Conservation (phyloP, 306 rosid genomes). For the Lagenaria siceraria region DNA sequence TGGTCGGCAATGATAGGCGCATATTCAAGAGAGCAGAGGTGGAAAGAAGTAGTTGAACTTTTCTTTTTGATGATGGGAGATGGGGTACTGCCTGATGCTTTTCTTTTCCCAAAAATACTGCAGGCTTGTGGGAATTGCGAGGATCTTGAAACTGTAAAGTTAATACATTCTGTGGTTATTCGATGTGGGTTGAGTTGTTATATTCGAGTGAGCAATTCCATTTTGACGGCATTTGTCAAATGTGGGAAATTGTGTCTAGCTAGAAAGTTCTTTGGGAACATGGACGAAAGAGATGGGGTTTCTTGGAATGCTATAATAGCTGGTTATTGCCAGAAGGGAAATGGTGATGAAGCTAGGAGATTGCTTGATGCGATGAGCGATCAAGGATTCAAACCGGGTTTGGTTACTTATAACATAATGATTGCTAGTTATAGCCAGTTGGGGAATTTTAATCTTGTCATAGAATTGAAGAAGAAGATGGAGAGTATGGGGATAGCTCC, state of each 20-base stretch:
- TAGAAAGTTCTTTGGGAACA: constrained; percentile 39
- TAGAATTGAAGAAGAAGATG: constrained; percentile 79
- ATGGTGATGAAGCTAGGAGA: constrained; percentile 39
- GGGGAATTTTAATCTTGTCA: constrained; percentile 54
- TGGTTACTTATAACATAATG: constrained; percentile 80
- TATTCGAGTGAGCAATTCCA: constrained; percentile 35
- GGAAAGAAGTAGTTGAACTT: constrained; percentile 55
- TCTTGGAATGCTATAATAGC: constrained; percentile 65
- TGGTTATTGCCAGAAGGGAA: constrained; percentile 57
- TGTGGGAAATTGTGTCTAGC: constrained; percentile 51
- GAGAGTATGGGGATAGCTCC: constrained; percentile 49
- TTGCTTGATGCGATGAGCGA: constrained; percentile 50
- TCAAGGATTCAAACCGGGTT: constrained; percentile 44
- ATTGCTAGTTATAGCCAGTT: constrained; percentile 54
- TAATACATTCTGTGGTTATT: constrained; percentile 62
- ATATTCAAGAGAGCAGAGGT: constrained; percentile 43
- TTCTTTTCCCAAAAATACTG: constrained; percentile 58
- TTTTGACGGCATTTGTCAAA: constrained; percentile 58
- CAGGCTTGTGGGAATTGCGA: constrained; percentile 65
- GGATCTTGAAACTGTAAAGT: constrained; percentile 34
- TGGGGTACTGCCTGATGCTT: constrained; percentile 58
- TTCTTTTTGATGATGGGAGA: constrained; percentile 53
- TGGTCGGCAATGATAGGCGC: constrained; percentile 98
- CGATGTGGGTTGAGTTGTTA: constrained; percentile 31
- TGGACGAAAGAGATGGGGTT: constrained; percentile 48